phyloP scores from a whole-genome alignment of 1,139 yeast genomes.

The Candida sp. region DNA sequence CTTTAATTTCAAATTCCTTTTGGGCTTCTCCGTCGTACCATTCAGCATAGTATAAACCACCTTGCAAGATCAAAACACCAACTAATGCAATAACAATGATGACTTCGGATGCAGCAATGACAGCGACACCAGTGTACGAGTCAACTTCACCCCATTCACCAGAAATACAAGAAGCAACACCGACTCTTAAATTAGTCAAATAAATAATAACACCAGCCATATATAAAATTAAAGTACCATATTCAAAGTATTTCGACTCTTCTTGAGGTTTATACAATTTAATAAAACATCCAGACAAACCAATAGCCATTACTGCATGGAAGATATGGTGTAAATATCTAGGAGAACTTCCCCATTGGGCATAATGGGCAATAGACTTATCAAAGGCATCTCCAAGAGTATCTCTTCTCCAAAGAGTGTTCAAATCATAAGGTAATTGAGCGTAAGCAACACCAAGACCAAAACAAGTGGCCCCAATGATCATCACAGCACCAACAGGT shows the following conservation, averaged over 20 bases:
- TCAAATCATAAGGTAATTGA: conserved; percentile 79
- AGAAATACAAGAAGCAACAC: conserved; percentile 62
- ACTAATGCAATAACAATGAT: conserved; percentile 68
- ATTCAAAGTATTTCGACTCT: conserved; percentile 84
- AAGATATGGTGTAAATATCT: conserved; percentile 54
- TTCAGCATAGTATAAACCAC: conserved; percentile 87
- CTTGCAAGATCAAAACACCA: conserved; percentile 82
- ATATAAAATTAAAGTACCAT: conserved; percentile 72
- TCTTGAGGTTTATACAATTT: conserved; percentile 84
- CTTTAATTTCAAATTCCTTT: conserved; percentile 44
- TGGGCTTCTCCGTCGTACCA: conserved; percentile 64
- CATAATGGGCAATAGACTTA: conserved; percentile 69
- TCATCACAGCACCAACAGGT: conserved; percentile 48
- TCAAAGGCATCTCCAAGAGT: conserved; percentile 54
- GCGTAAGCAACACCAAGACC: conserved; percentile 76
- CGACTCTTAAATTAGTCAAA: conserved; percentile 82
- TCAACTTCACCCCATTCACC: conserved; percentile 96
- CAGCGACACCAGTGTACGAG: conserved; percentile 80
- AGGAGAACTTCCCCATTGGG: conserved; percentile 67
- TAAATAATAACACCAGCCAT: conserved; percentile 75
- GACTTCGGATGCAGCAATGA: conserved; percentile 85
- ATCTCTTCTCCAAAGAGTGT: conserved; percentile 63
- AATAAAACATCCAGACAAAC: conserved; percentile 68
- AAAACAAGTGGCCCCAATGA: conserved; percentile 58
- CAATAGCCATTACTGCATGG: conserved; percentile 58